Conservation (phyloP, 108 stramenopile genomes). For the Cyclotella atomus region DNA sequence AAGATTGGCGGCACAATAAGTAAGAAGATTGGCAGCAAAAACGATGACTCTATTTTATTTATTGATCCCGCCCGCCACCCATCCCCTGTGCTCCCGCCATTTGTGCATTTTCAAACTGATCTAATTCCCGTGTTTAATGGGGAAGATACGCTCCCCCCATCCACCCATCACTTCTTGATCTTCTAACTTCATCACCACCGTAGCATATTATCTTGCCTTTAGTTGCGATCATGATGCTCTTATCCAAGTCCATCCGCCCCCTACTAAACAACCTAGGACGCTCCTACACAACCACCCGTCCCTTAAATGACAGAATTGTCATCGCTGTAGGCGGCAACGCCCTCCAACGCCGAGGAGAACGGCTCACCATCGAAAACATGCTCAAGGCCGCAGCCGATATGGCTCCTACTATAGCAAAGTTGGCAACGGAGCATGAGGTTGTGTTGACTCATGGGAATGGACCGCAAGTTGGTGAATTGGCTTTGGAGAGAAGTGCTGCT, state of each 20-base stretch:
- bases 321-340: constrained; percentile 88
- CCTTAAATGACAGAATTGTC: constrained; percentile 55
- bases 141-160: too few relatives aligned
- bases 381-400: constrained; percentile 86
- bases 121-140: too few relatives aligned
- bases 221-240: too few relatives aligned
- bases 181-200: too few relatives aligned
- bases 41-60: too few relatives aligned
- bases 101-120: too few relatives aligned
- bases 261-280: background rate
- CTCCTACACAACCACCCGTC: constrained; percentile 31
- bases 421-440: constrained; percentile 68
- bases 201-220: too few relatives aligned
- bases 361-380: constrained; percentile 86
- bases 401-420: constrained; percentile 70
- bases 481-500: constrained; percentile 75
- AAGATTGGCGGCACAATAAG: too few relatives aligned
- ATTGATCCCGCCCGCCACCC: too few relatives aligned
- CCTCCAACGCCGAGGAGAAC: constrained; percentile 83
- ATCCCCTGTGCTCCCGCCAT: too few relatives aligned
- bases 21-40: too few relatives aligned
- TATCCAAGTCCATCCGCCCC: background rate
- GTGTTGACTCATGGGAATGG: constrained; percentile 82
- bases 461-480: constrained; percentile 86
- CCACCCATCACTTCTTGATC: too few relatives aligned